phyloP scores from a whole-genome alignment of 495 filamentous ascomycete species.

The Haplographium delicatum region DNA sequence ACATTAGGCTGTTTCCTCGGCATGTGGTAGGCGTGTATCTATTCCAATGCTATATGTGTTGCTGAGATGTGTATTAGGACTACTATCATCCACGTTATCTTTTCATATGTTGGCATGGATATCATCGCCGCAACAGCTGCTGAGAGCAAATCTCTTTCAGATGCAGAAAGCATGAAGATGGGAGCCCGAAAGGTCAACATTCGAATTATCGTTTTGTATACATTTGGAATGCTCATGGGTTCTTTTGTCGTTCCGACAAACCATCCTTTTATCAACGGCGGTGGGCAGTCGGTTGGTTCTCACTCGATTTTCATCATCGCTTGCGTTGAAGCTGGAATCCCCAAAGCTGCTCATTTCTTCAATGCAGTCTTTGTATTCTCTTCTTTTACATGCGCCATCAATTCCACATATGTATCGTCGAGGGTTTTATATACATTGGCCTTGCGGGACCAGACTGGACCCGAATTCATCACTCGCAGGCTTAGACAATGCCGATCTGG shows the following conservation, averaged over 20 bases:
- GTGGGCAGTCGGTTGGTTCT: conserved; percentile 33
- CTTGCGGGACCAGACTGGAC: conserved; percentile 33
- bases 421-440: conserved; percentile 43
- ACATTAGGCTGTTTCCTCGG: conserved; percentile 29
- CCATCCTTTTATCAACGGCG: conserved; percentile 39
- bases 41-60: not conserved
- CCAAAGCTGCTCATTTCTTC: conserved; percentile 37
- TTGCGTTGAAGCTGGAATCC: conserved; percentile 37
- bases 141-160: conserved; percentile 40
- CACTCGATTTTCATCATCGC: conserved; percentile 43
- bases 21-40: conserved; percentile 25
- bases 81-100: conserved; percentile 36
- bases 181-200: conserved; percentile 42
- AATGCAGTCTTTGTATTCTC: conserved; percentile 47
- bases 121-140: conserved; percentile 38
- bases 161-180: conserved; percentile 46
- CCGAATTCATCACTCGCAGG: conserved; percentile 32
- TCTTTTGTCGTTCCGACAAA: conserved; percentile 41
- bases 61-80: conserved; percentile 29
- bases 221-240: conserved; percentile 34
- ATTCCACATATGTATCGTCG: conserved; percentile 41
- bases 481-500: conserved; percentile 35
- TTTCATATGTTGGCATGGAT: conserved; percentile 48
- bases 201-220: conserved; percentile 41
- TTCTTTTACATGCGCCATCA: conserved; percentile 40